These are phyloP conservation scores for Monilinia fructicola DNA, from an alignment of 2,329 filamentous ascomycete species.

Conservation along the genomic window DNA sequence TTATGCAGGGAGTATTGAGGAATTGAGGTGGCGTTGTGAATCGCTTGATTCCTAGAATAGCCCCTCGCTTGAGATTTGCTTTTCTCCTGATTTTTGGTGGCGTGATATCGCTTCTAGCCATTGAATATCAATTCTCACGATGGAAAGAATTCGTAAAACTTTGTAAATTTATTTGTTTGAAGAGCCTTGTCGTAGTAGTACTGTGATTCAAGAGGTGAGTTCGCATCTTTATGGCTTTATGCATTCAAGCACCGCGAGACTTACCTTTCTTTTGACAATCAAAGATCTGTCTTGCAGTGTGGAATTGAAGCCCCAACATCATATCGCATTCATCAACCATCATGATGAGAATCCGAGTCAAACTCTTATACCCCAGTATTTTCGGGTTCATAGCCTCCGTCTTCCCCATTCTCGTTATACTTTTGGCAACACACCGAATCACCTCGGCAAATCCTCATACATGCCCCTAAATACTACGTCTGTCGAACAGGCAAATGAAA, in stretches of 20 bases:
- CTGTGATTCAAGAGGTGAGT: not conserved
- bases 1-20: conserved; percentile 13
- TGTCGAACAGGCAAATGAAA: too few relatives aligned
- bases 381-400: not conserved
- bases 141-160: not conserved
- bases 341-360: not conserved
- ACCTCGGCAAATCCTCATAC: not conserved
- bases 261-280: not conserved
- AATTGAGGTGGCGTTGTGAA: conserved; percentile 16
- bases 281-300: not conserved
- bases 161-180: not conserved
- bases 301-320: not conserved
- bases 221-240: not conserved
- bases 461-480: not conserved
- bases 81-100: not conserved
- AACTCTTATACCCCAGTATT: not conserved
- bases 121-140: too few relatives aligned
- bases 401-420: not conserved
- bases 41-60: not conserved
- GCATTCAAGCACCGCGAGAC: not conserved
- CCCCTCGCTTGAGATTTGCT: conserved; percentile 8
- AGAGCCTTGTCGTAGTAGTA: not conserved
- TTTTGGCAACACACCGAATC: not conserved
- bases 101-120: not conserved
- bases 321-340: not conserved